A percentile compares a stretch with the other conserved stretches of the same genome.
Conservation (phyloP, 2,329 filamentous ascomycete genomes). For the Plectosphaerella plurivora region DNA sequence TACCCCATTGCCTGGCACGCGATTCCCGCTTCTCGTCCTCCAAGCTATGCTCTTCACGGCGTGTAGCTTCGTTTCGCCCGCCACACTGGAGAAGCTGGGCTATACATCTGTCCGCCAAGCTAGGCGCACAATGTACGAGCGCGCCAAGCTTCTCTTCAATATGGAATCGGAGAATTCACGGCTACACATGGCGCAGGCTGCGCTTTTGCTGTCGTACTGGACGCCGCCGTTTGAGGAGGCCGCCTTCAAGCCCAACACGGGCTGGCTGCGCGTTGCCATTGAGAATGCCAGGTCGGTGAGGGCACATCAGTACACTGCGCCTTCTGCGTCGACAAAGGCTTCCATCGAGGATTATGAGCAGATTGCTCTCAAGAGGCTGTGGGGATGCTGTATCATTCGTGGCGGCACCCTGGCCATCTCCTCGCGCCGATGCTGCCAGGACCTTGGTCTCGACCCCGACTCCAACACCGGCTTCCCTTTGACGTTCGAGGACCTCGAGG, state of each 20-base stretch:
- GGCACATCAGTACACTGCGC: neutral
- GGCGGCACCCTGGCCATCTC: neutral
- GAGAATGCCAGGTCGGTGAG: constrained; percentile 1
- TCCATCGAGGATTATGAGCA: neutral
- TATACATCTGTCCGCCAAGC: neutral
- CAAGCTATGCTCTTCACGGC: neutral
- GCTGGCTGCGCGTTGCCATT: neutral
- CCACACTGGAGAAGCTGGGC: neutral
- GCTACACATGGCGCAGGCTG: constrained; percentile 1
- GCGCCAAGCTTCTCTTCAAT: neutral
- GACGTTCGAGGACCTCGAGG: neutral
- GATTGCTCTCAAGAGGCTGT: neutral
- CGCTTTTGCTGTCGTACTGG: neutral
- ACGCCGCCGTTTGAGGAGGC: constrained; percentile 1
- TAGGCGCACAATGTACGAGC: neutral
- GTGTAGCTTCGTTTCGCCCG: neutral
- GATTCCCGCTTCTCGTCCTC: neutral
- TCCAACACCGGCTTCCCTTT: neutral
- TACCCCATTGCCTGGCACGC: neutral
- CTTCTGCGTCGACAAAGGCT: neutral
- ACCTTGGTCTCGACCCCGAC: neutral
- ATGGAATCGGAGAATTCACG: neutral
- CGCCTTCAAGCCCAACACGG: neutral
- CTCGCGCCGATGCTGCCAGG: neutral
- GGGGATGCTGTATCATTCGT: constrained; percentile 1